phyloP scores from a whole-genome alignment of 768 basidiomycete genomes.

The Tylopilus subfusipes region DNA sequence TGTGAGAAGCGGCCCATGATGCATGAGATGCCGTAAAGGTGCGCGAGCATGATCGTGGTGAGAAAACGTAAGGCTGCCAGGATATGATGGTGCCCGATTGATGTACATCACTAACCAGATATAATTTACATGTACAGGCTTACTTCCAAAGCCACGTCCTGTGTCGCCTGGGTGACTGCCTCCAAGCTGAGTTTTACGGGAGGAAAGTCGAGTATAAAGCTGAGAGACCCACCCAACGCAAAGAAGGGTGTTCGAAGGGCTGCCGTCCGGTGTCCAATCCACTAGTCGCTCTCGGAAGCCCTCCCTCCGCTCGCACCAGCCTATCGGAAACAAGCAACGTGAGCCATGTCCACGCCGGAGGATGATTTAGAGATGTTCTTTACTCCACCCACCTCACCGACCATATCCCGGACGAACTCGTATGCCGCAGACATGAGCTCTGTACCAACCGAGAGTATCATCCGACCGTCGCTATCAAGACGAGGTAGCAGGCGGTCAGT shows the following conservation, averaged over 20 bases:
- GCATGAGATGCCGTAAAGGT: conserved; percentile 5
- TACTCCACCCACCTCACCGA: conserved; percentile 44
- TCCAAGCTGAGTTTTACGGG: conserved; percentile 10
- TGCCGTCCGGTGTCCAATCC: conserved; percentile 1
- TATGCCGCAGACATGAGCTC: conserved; percentile 9
- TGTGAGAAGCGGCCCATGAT: conserved; percentile 23
- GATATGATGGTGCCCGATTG: conserved; percentile 20
- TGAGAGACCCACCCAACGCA: background rate
- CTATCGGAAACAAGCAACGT: conserved; percentile 8
- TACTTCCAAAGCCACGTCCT: conserved; percentile 7
- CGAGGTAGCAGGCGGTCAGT: conserved; percentile 31
- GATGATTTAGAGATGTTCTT: conserved; percentile 37
- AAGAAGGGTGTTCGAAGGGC: conserved; percentile 3
- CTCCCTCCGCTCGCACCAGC: conserved; percentile 11
- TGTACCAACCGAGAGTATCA: conserved; percentile 12
- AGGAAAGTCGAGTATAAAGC: conserved; percentile 23
- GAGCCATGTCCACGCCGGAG: conserved; percentile 34
- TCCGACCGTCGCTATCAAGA: conserved; percentile 40
- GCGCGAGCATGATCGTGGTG: conserved; percentile 15
- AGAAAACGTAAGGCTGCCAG: conserved; percentile 16
- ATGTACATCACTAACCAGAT: conserved; percentile 10
- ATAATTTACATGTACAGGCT: conserved; percentile 11
- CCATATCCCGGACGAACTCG: conserved; percentile 23
- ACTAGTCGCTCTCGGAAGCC: conserved; percentile 2
- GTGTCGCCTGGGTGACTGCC: conserved; percentile 28